A percentile compares a stretch with the other conserved stretches of the same genome.
Conservation (phyloP, 139 green algal genomes). For the Gonium pectorale region DNA sequence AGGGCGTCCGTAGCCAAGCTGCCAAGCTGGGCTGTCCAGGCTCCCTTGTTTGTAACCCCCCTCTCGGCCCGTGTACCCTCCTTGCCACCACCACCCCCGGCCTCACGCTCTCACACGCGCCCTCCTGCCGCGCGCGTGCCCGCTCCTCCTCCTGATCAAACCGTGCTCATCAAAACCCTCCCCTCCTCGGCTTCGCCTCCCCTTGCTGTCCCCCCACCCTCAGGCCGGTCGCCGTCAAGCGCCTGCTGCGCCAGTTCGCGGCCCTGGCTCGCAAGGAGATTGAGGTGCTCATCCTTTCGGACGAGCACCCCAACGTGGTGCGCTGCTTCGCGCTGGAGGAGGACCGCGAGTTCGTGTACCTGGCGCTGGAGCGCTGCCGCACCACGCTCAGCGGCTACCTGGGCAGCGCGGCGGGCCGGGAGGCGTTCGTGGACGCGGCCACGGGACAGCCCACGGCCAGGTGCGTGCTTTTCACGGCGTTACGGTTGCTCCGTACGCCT, state of each 20-base stretch:
- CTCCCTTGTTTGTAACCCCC: too few relatives aligned
- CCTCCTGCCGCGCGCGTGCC: too few relatives aligned
- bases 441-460: neutral
- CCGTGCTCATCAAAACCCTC: neutral
- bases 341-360: slow-evolving; percentile 97
- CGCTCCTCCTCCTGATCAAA: too few relatives aligned
- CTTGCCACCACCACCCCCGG: too few relatives aligned
- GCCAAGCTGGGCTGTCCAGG: too few relatives aligned
- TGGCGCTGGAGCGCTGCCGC: slow-evolving; percentile 94
- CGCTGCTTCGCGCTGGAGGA: slow-evolving; percentile 98
- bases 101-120: too few relatives aligned
- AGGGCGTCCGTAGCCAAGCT: too few relatives aligned
- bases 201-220: neutral
- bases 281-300: slow-evolving; percentile 88
- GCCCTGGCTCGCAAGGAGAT: slow-evolving; percentile 95
- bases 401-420: neutral
- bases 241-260: slow-evolving; percentile 89
- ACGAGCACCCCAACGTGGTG: slow-evolving; percentile 96
- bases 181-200: too few relatives aligned
- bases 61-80: too few relatives aligned
- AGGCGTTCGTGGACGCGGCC: slow-evolving; percentile 11
- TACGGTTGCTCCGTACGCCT: too few relatives aligned
- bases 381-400: slow-evolving; percentile 46
- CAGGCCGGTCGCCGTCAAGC: slow-evolving; percentile 90
- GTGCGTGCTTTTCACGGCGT: neutral